Percentiles rank a stretch among this genome's conserved stretches.
Conservation (phyloP, 78 protist species). For the Trichosphaerium sp. region DNA sequence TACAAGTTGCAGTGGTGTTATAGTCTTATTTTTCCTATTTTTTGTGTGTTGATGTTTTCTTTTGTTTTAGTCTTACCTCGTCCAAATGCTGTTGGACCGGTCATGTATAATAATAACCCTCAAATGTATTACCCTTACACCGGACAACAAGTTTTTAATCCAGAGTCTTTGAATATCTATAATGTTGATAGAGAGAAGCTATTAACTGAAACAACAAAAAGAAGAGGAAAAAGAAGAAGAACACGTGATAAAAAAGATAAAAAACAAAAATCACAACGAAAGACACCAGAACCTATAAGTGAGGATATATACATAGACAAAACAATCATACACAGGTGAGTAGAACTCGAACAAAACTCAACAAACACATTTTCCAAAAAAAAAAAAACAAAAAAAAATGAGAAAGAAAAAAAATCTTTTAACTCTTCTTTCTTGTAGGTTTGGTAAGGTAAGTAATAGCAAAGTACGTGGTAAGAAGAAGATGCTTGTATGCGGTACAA, state of each 20-base stretch:
- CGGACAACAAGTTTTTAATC: too few relatives aligned
- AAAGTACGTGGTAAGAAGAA: not conserved
- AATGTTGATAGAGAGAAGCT: not conserved
- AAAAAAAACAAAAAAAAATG: not conserved
- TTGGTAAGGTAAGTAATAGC: not conserved
- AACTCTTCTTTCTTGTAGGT: too few relatives aligned
- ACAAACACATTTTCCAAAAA: not conserved
- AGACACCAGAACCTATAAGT: not conserved
- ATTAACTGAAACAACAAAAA: not conserved
- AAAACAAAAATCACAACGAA: slow-evolving; percentile 2
- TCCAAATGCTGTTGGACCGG: too few relatives aligned
- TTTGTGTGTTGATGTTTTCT: too few relatives aligned
- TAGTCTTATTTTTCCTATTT: too few relatives aligned
- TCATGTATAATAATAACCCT: too few relatives aligned
- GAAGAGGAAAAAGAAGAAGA: slow-evolving; percentile 4
- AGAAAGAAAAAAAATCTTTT: not conserved
- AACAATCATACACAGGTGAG: not conserved
- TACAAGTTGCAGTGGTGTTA: too few relatives aligned
- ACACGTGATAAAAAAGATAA: not conserved
- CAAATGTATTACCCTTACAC: too few relatives aligned
- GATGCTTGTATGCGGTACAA: not conserved
- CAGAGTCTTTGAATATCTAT: too few relatives aligned
- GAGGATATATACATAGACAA: not conserved
- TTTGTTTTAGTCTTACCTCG: too few relatives aligned
- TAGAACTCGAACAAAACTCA: slow-evolving; percentile 7